These are phyloP conservation scores for Ceratocystis lukuohia DNA, from an alignment of 2,329 filamentous ascomycete genomes.

Conservation along the genomic window DNA sequence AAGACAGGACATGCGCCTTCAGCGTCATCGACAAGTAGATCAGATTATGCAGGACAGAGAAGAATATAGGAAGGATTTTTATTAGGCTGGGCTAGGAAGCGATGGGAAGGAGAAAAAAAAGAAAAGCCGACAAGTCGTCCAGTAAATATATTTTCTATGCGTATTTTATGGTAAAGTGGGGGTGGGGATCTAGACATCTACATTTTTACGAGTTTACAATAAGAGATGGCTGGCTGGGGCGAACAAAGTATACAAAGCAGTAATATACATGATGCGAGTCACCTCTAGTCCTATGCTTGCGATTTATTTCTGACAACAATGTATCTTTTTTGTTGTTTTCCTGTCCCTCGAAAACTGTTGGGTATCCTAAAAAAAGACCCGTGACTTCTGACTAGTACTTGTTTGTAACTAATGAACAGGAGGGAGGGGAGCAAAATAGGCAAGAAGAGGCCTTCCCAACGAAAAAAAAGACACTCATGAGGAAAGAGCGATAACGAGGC, in stretches of 20 bases:
- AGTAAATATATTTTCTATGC: too few relatives aligned
- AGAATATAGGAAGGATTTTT: neutral
- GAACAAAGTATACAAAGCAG: neutral
- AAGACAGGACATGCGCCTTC: neutral
- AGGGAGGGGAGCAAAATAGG: too few relatives aligned
- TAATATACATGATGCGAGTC: neutral
- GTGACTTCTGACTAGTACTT: neutral
- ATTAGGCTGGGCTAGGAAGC: neutral
- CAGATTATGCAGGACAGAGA: slow-evolving; percentile 2
- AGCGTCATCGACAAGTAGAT: neutral
- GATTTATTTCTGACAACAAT: neutral
- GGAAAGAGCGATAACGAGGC: too few relatives aligned
- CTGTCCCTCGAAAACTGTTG: neutral
- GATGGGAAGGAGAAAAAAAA: too few relatives aligned
- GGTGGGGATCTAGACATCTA: neutral
- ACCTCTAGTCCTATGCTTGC: neutral
- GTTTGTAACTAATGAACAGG: too few relatives aligned
- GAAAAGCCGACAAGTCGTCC: too few relatives aligned
- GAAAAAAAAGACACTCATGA: too few relatives aligned
- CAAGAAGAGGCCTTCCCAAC: too few relatives aligned
- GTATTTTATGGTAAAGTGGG: neutral
- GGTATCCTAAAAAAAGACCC: neutral
- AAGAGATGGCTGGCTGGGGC: neutral
- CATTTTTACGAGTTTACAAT: neutral
- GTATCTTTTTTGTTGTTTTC: neutral